These are phyloP conservation scores for Syncephalastrum contaminatum DNA, from an alignment of 371 early-diverging fungal genomes.

Conservation along the genomic window DNA sequence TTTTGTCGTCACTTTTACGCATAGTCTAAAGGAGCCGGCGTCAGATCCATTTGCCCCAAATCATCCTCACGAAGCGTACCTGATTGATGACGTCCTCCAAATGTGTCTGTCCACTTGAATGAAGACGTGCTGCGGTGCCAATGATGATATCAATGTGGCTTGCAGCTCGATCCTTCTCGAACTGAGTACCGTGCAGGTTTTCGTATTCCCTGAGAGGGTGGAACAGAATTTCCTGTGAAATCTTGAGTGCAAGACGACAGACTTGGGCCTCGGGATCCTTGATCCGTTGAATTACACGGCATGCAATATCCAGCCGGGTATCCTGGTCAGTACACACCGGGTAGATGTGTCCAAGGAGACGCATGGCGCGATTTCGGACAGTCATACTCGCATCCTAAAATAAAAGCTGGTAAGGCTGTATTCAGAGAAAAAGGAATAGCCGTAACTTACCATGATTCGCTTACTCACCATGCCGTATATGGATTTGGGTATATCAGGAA, in stretches of 20 bases:
- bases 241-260: conserved; percentile 70
- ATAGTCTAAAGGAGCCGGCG: conserved; percentile 22
- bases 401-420: too few relatives aligned
- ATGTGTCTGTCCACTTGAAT: not conserved
- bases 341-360: conserved; percentile 74
- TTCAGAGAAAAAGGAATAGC: too few relatives aligned
- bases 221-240: conserved; percentile 75
- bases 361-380: conserved; percentile 87
- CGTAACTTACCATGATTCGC: conserved; percentile 59
- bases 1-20: conserved; percentile 32
- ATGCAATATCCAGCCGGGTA: conserved; percentile 70
- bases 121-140: conserved; percentile 45
- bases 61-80: not conserved
- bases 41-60: not conserved
- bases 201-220: conserved; percentile 43
- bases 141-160: conserved; percentile 33
- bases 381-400: conserved; percentile 84
- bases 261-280: conserved; percentile 80
- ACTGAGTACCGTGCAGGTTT: conserved; percentile 35
- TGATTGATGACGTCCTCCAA: not conserved
- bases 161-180: conserved; percentile 36
- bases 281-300: conserved; percentile 71
- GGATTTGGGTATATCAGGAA: conserved; percentile 57
- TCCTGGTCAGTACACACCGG: conserved; percentile 40
- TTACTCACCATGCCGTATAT: conserved; percentile 77